Base-by-base conservation (phyloP, 805 yeast species). In the Zygoascus biomembranicola region DNA sequence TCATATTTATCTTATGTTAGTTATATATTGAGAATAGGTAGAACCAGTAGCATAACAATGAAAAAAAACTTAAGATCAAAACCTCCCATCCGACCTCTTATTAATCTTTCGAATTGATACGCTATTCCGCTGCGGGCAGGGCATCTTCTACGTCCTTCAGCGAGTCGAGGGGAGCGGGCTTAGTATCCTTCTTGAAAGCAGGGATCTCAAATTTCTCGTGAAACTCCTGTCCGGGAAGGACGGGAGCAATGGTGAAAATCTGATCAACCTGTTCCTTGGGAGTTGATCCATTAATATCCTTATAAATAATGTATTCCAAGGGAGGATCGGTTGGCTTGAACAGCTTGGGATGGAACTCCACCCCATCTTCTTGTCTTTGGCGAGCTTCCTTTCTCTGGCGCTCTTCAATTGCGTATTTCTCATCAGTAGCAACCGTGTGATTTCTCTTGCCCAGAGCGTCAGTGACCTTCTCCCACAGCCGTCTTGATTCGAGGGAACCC, bases 391-490 rank as follows among this genome's bases (percentile, higher is more conserved):
- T 70, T 66, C 99, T 79, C 71, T 94, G 99, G n/a, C 76, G 76
- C 56, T 88, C 86, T 70, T 94, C 99, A 52, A 94, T 88, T 60
- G 80, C 79, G 65, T 75, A 85, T 70, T 94, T 94, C 65, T 90
- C 96, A 32, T 82, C 85, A 0, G 99, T 94, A 1, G 98, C 98
- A 2, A 74, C 72, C 16, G 74, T 77, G 68, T 94, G 99, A 66
- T 94, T 81, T 59, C 96, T 78, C 41, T 73, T 67, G 2, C 85
- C 85, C n/a, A 94, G 73, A 0, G 96, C 97, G 57, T 80, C 81
- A 11, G 87, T 78, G 1, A 95, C 96, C 43, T 83, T 75, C 47
- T 78, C 71, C 99, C 99, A 94, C 47, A 94, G 71, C 54, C 77
- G 80, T 62, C 96, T 76, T 13, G 95, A 85, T 69, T 94, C 99